Conservation (phyloP, 2,329 filamentous ascomycete genomes). For the Coccinonectria pachysandricola region DNA sequence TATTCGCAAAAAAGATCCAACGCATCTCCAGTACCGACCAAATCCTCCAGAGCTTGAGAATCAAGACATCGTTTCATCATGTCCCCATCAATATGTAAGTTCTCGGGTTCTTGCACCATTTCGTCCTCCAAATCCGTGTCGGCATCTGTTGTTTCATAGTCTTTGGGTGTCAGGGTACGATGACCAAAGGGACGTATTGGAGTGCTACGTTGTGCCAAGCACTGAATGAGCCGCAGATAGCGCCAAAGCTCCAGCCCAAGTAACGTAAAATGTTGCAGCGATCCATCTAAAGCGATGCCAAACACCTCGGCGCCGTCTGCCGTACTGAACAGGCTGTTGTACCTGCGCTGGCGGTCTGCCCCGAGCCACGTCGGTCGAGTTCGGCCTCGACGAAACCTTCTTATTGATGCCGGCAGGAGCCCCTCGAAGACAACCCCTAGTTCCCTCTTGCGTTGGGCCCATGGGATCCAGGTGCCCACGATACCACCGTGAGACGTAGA, state of each 20-base stretch:
- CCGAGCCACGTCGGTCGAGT: conserved; percentile 43
- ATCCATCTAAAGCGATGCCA: conserved; percentile 59
- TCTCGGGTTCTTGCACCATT: conserved; percentile 27
- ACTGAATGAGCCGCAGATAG: conserved; percentile 64
- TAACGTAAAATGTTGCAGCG: conserved; percentile 58
- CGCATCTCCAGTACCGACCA: conserved; percentile 26
- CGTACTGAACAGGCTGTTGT: conserved; percentile 32
- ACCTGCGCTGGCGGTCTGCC: conserved; percentile 25
- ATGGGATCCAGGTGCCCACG: conserved; percentile 41
- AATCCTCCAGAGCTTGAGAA: conserved; percentile 31
- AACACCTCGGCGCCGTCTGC: conserved; percentile 42
- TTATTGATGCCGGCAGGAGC: conserved; percentile 43
- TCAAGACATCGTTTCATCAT: conserved; percentile 46
- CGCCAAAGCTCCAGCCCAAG: conserved; percentile 53
- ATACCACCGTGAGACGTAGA: conserved; percentile 37
- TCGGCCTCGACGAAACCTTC: conserved; percentile 42
- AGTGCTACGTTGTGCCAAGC: conserved; percentile 44
- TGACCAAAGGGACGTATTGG: conserved; percentile 37
- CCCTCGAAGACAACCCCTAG: conserved; percentile 45
- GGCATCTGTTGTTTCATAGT: conserved; percentile 1
- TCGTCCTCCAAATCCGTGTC: conserved; percentile 13
- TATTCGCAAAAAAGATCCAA: conserved; percentile 35
- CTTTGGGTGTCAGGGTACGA: conserved; percentile 3
- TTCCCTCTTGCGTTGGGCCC: conserved; percentile 28
- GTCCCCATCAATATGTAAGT: conserved; percentile 60